Conservation (phyloP, 176 grass and related monocot species). For the Bothriochloa decipiens region DNA sequence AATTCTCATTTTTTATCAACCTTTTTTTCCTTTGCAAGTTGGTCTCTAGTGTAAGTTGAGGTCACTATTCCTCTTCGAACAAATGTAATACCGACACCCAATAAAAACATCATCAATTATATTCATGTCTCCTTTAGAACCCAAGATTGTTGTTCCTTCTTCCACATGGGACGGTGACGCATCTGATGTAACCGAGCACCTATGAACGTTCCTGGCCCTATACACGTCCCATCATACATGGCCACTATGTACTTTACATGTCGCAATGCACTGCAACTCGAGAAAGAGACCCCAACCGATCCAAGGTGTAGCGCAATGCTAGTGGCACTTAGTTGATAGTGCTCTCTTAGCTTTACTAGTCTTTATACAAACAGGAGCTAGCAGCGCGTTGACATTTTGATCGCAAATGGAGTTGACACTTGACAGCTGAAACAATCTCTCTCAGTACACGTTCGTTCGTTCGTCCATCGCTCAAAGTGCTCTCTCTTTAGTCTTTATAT, state of each 20-base stretch:
- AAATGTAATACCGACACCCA: no score
- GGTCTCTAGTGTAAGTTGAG: no score
- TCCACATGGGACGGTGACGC: neutral
- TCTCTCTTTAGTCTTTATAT: neutral
- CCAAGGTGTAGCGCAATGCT: neutral
- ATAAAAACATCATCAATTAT: no score
- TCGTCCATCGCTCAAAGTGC: neutral
- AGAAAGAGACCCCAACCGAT: conserved; percentile 6
- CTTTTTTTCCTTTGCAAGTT: no score
- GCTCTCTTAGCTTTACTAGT: neutral
- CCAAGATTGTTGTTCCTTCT: no score
- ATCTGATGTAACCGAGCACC: neutral
- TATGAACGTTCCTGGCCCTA: neutral
- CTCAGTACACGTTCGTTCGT: neutral
- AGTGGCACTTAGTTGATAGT: neutral
- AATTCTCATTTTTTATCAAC: no score
- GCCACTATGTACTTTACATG: neutral
- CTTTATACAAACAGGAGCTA: neutral
- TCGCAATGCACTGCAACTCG: neutral
- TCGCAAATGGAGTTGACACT: neutral
- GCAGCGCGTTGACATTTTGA: conserved; percentile 18
- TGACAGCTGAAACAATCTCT: neutral
- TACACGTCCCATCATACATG: neutral
- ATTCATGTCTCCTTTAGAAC: no score
- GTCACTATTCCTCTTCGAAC: no score